A percentile compares a stretch with the other conserved stretches of the same genome.
These are phyloP conservation scores for Theobroma cacao DNA, from an alignment of 345 rosid species.

Conservation along the genomic window DNA sequence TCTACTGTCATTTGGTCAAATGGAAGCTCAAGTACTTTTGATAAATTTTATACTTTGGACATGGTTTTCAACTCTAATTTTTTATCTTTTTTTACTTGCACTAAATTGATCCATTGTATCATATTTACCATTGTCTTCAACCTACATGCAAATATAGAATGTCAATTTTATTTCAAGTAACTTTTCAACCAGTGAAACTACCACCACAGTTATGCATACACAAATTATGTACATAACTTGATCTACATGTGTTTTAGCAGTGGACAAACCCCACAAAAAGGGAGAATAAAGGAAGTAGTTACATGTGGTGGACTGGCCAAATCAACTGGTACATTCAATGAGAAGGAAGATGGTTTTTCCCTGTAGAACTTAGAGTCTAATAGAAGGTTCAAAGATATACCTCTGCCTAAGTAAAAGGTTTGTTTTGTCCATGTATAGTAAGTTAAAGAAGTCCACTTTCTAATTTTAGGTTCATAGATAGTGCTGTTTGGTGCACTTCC, in stretches of 20 bases:
- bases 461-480: background rate
- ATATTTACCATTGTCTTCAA: background rate
- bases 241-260: background rate
- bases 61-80: background rate
- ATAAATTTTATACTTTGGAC: background rate
- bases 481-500: background rate
- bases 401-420: background rate
- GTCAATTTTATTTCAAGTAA: background rate
- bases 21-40: background rate
- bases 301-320: background rate
- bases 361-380: background rate
- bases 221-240: background rate
- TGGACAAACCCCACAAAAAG: background rate
- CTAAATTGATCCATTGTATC: background rate
- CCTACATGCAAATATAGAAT: background rate
- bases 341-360: background rate
- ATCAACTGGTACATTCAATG: background rate
- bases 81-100: background rate
- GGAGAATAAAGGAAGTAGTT: background rate
- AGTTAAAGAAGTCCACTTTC: background rate
- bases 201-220: background rate
- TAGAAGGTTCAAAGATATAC: background rate
- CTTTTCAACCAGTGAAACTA: background rate
- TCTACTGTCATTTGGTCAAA: background rate
- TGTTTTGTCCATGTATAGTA: background rate